Percentiles rank a stretch among this genome's conserved stretches.
Conservation (phyloP, 345 rosid genomes). For the Stellera chamaejasme region DNA sequence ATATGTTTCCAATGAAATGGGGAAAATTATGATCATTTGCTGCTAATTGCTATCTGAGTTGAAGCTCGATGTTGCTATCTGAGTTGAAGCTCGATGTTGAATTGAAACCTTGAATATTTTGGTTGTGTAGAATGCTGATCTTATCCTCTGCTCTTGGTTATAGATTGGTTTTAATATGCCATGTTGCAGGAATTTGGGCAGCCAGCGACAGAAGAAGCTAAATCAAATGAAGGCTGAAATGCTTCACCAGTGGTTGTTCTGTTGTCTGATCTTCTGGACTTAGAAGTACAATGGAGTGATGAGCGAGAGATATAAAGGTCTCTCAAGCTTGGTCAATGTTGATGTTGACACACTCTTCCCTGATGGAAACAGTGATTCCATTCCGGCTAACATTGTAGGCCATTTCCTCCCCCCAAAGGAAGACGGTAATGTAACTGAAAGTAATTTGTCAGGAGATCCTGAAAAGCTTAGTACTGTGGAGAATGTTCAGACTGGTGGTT, state of each 20-base stretch:
- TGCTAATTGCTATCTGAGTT: too few relatives aligned
- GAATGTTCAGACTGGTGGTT: slow-evolving; percentile 30
- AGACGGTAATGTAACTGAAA: slow-evolving; percentile 20
- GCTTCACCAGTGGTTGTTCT: slow-evolving; percentile 24
- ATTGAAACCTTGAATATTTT: too few relatives aligned
- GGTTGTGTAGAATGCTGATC: too few relatives aligned
- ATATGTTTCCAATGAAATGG: too few relatives aligned
- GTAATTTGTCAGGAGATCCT: slow-evolving; percentile 14
- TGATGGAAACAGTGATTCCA: slow-evolving; percentile 26
- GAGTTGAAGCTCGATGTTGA: too few relatives aligned
- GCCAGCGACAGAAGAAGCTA: slow-evolving; percentile 26
- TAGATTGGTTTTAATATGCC: background rate
- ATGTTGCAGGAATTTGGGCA: slow-evolving; percentile 59
- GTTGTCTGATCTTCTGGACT: slow-evolving; percentile 56
- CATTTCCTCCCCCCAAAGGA: slow-evolving; percentile 10
- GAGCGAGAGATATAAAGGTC: slow-evolving; percentile 27
- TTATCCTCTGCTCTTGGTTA: too few relatives aligned
- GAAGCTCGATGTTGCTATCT: too few relatives aligned
- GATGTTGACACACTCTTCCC: slow-evolving; percentile 36
- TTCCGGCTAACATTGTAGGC: slow-evolving; percentile 20
- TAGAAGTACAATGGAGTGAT: slow-evolving; percentile 55
- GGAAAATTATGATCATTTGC: too few relatives aligned
- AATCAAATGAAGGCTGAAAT: slow-evolving; percentile 30
- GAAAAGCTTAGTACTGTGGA: slow-evolving; percentile 28
- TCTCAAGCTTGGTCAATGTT: slow-evolving; percentile 40